Conservation (phyloP, 2,329 filamentous ascomycete species). For the Helotiales sp. region DNA sequence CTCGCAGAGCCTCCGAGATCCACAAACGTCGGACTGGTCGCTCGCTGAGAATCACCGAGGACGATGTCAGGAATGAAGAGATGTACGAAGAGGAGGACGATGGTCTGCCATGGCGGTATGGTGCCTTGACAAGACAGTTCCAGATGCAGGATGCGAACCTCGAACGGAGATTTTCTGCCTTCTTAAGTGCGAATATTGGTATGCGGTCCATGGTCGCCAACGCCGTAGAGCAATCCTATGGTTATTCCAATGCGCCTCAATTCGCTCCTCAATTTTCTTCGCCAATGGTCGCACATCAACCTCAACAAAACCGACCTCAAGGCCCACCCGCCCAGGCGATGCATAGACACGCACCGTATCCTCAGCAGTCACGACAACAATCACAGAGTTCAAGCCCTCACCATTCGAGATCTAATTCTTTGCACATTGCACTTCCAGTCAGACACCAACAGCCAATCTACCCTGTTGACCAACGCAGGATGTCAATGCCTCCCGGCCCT, state of each 20-base stretch:
- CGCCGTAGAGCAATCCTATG: constrained; percentile 42
- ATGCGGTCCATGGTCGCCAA: constrained; percentile 51
- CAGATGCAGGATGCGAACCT: constrained; percentile 26
- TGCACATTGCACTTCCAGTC: constrained; percentile 40
- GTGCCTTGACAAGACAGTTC: constrained; percentile 61
- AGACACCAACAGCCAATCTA: constrained; percentile 4
- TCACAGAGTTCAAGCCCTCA: constrained; percentile 35
- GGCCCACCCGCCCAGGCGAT: constrained; percentile 15
- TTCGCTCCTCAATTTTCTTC: constrained; percentile 29
- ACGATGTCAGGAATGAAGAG: constrained; percentile 86
- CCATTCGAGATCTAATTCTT: constrained; percentile 45
- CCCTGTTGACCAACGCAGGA: constrained; percentile 37
- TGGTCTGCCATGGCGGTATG: constrained; percentile 67
- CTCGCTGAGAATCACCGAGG: constrained; percentile 75
- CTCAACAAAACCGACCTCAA: constrained; percentile 11
- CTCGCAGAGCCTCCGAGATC: constrained; percentile 83
- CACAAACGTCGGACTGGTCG: constrained; percentile 87
- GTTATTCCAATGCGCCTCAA: constrained; percentile 3
- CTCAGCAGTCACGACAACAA: constrained; percentile 30
- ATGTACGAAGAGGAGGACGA: constrained; percentile 98
- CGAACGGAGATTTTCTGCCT: constrained; percentile 39
- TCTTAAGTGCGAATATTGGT: constrained; percentile 57
- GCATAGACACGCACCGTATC: constrained; percentile 46
- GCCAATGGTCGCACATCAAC: constrained; percentile 14
- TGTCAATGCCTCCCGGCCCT: constrained; percentile 40